Evolutionary conservation across 371 early-diverging fungal genomes (phyloP).

Genomic region (Mortierella sp.): DNA sequence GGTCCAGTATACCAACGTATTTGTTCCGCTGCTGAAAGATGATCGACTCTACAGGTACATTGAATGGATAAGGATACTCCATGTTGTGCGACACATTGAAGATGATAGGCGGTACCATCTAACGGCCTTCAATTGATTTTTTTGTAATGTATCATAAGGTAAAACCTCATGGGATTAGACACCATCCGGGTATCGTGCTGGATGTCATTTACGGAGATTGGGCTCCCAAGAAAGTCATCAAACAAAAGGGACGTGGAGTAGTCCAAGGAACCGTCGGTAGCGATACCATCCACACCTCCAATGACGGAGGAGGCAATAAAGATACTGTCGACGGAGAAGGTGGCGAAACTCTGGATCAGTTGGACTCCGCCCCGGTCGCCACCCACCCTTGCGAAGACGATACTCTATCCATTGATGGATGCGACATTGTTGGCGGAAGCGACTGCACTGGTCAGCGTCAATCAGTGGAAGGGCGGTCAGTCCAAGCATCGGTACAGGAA

Average conservation of each 20-base stretch:
- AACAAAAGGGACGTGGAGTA: not conserved
- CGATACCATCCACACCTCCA: not conserved
- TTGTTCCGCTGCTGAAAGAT: not conserved
- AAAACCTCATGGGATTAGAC: slow-evolving; percentile 3
- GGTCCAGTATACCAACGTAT: not conserved
- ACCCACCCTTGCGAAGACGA: not conserved
- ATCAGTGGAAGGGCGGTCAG: not conserved
- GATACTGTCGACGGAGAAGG: not conserved
- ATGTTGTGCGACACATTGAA: not conserved
- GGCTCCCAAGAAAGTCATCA: not conserved
- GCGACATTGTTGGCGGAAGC: not conserved
- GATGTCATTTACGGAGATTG: not conserved
- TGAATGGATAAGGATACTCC: not conserved
- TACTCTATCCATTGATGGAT: not conserved
- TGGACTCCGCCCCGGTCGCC: not conserved
- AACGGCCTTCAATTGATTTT: not conserved
- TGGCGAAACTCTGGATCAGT: not conserved
- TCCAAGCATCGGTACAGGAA: not conserved
- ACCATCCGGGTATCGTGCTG: not conserved
- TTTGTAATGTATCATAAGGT: not conserved
- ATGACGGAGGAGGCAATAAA: not conserved
- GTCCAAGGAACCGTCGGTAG: not conserved
- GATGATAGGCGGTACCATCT: not conserved
- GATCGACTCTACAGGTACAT: not conserved
- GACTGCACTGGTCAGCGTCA: not conserved